Evolutionary conservation across 2,329 filamentous ascomycete species (phyloP), one percentile per base, ranked within the genome.

Genomic region (Paecilomyces dactylethromorphus): DNA sequence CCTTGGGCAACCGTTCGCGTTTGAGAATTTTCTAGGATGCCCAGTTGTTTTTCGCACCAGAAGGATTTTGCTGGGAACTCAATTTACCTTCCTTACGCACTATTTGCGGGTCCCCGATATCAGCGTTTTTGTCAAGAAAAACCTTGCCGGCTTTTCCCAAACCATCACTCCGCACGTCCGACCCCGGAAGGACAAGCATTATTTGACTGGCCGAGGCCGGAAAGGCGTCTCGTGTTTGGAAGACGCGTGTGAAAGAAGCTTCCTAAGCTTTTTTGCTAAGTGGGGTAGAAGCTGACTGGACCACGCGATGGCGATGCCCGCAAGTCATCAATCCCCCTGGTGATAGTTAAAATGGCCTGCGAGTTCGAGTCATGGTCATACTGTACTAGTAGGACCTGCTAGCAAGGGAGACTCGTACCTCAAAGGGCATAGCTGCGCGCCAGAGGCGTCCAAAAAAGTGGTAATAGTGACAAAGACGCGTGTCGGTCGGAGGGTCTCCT

Each of bases 211-310:
- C 7, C 15, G 6, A n/a, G 35, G 35, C 12, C 35, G 35, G 18
- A 45, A n/a, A 45, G 18, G 13, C 22, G n/a, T 24, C 24, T 52
- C 21, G 24, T 52, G 50, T 24, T 15, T 52, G 49, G 49, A 52
- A 21, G 49, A 52, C 49, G 49, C 49, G 26, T 10, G 7, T 29
- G 50, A 29, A 52, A 52, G 50, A 52, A 52, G 50, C 50, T 52
- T 52, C 50, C 50, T 29, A 52, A 52, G 50, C 50, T 52, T 52
- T 52, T 52, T 29, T 52, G 50, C 50, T 22, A 52, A 52, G 50
- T 52, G 50, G 50, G 50, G 21, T 13, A 15, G 22, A 29, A 15
- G 11, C 50, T 22, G 2, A n/a, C n/a, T n/a, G n/a, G n/a, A n/a
- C n/a, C n/a, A n/a, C n/a, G n/a, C n/a, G n/a, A n/a, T n/a, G n/a